phyloP scores from a whole-genome alignment of 2,329 filamentous ascomycete species.

The Blumeria graminis region DNA sequence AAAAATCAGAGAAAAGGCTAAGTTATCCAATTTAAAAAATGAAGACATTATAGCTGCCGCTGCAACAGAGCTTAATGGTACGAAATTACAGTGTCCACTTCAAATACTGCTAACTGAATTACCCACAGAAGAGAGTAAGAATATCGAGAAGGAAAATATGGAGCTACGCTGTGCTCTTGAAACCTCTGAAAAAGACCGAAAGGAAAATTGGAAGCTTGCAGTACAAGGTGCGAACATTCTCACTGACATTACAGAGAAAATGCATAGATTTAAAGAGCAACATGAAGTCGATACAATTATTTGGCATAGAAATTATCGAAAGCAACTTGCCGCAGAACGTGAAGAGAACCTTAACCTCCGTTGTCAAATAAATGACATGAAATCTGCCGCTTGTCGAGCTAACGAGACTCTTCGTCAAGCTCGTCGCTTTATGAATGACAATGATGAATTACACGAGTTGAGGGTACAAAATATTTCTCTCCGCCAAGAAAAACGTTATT shows the following conservation, averaged over 20 bases:
- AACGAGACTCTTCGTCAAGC: conserved; percentile 34
- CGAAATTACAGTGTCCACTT: conserved; percentile 4
- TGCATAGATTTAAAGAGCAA: conserved; percentile 40
- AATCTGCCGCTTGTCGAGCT: conserved; percentile 31
- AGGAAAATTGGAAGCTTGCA: conserved; percentile 32
- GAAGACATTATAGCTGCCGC: conserved; percentile 32
- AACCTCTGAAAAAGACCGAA: conserved; percentile 32
- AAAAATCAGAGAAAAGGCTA: conserved; percentile 31
- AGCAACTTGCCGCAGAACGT: conserved; percentile 38
- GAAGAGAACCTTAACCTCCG: conserved; percentile 37
- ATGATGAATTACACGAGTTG: conserved; percentile 27
- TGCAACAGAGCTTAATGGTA: conserved; percentile 32
- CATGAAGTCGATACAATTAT: conserved; percentile 35
- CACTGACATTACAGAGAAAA: conserved; percentile 33
- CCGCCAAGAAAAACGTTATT: conserved; percentile 36
- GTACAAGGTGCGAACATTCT: conserved; percentile 31
- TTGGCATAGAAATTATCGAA: conserved; percentile 42
- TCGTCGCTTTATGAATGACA: conserved; percentile 29
- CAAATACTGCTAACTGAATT: neutral
- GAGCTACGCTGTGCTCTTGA: conserved; percentile 37
- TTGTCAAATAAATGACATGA: conserved; percentile 43
- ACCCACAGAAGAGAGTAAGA: conserved; percentile 27
- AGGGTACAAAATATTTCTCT: conserved; percentile 26
- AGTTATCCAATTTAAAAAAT: conserved; percentile 27
- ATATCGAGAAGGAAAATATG: conserved; percentile 36